These are phyloP conservation scores for Candida buenavistaensis DNA, from an alignment of 1,139 yeast species.

Conservation along the genomic window DNA sequence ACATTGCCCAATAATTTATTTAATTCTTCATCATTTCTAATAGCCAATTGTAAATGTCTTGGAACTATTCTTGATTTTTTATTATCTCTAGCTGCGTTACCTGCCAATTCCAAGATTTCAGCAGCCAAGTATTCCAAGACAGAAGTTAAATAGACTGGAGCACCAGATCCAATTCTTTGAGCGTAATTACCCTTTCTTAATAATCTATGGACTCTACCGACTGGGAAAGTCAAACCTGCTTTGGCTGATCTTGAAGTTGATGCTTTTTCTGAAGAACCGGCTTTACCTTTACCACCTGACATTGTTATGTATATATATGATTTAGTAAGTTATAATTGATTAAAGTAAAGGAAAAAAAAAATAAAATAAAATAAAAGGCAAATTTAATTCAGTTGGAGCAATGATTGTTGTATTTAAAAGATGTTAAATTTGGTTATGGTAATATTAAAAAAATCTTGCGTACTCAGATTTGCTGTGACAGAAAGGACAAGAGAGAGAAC, in stretches of 20 bases:
- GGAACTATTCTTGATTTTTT: constrained; percentile 98
- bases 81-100: constrained; percentile 98
- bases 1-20: constrained; percentile 67
- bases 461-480: constrained; percentile 4
- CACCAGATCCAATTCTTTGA: constrained; percentile 99
- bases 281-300: constrained; percentile 99
- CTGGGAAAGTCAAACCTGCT: constrained; percentile 99
- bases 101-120: constrained; percentile 96
- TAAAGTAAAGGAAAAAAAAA: background rate
- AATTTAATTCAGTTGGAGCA: constrained; percentile 1
- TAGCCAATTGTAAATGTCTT: constrained; percentile 97
- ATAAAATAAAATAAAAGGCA: background rate
- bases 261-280: constrained; percentile 89
- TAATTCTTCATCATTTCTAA: constrained; percentile 97
- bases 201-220: constrained; percentile 98
- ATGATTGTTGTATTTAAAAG: constrained; percentile 2
- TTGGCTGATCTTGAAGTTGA: constrained; percentile 97
- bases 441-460: background rate
- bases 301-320: constrained; percentile 33
- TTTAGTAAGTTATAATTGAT: background rate
- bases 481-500: background rate
- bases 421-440: background rate
- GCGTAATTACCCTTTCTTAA: constrained; percentile 98
- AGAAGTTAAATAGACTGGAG: constrained; percentile 93
- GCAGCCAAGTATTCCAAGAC: constrained; percentile 96